Evolutionary conservation across 2,329 filamentous ascomycete genomes (phyloP).

Genomic region (Penicillium sumatraense): DNA sequence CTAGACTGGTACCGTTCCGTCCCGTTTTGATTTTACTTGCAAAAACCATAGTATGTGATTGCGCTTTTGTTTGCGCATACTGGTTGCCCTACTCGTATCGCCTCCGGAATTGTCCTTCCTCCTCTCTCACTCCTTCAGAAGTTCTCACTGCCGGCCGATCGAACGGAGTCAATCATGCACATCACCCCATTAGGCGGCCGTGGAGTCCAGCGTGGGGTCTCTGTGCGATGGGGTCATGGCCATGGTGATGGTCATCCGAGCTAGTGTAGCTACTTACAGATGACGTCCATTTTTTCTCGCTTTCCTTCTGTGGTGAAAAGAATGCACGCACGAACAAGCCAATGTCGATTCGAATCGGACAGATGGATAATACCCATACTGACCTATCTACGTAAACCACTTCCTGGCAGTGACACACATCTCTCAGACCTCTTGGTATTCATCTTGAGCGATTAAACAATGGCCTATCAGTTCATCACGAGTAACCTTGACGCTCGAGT

Average conservation of each 20-base stretch:
- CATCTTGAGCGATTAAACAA: neutral
- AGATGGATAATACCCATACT: too few relatives aligned
- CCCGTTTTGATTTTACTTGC: too few relatives aligned
- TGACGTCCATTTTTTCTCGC: conserved; percentile 5
- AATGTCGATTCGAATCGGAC: neutral
- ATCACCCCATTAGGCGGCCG: conserved; percentile 20
- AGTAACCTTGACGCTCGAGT: neutral
- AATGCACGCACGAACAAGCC: neutral
- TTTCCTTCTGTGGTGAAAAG: neutral
- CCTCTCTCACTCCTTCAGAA: neutral
- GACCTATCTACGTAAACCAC: too few relatives aligned
- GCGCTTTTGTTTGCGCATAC: neutral
- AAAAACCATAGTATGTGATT: too few relatives aligned
- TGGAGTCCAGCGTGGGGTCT: conserved; percentile 19
- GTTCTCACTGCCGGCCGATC: conserved; percentile 12
- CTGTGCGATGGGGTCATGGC: conserved; percentile 1
- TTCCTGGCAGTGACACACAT: too few relatives aligned
- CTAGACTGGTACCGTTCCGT: too few relatives aligned
- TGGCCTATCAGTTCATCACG: conserved; percentile 1
- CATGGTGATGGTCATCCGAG: too few relatives aligned
- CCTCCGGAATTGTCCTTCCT: neutral
- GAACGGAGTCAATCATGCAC: conserved; percentile 19
- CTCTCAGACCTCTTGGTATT: neutral
- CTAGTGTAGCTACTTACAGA: conserved; percentile 3
- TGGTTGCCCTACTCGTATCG: neutral